phyloP scores from a whole-genome alignment of 768 basidiomycete species.

The Russula sp. region DNA sequence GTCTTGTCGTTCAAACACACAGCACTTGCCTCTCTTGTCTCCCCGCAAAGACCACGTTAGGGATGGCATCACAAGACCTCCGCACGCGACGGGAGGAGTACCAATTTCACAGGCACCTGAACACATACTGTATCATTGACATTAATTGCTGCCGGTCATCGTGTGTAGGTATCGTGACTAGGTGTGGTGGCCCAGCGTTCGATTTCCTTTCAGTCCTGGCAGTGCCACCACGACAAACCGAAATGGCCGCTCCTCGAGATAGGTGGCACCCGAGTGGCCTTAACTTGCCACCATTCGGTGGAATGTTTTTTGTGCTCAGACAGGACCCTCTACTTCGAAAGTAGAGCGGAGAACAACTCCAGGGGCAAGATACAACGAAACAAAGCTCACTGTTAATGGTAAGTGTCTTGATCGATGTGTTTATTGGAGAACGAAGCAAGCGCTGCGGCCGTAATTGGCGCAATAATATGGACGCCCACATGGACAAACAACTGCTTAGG shows the following conservation, averaged over 20 bases:
- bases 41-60: not conserved
- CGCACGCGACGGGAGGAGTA: not conserved
- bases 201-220: not conserved
- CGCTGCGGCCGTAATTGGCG: slow-evolving; percentile 34
- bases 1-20: not conserved
- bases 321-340: not conserved
- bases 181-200: not conserved
- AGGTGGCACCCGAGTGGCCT: slow-evolving; percentile 3
- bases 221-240: not conserved
- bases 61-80: not conserved
- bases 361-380: not conserved
- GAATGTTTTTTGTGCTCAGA: not conserved
- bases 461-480: slow-evolving; percentile 40
- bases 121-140: not conserved
- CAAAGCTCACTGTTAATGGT: not conserved
- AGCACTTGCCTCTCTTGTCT: not conserved
- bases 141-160: not conserved
- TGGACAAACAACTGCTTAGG: slow-evolving; percentile 47
- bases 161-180: not conserved
- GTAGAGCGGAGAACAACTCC: not conserved
- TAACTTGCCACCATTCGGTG: not conserved
- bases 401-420: slow-evolving; percentile 24
- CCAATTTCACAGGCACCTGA: not conserved
- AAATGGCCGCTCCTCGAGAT: not conserved
- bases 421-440: slow-evolving; percentile 4